phyloP scores from a whole-genome alignment of 768 basidiomycete genomes.

The Russula earlei region DNA sequence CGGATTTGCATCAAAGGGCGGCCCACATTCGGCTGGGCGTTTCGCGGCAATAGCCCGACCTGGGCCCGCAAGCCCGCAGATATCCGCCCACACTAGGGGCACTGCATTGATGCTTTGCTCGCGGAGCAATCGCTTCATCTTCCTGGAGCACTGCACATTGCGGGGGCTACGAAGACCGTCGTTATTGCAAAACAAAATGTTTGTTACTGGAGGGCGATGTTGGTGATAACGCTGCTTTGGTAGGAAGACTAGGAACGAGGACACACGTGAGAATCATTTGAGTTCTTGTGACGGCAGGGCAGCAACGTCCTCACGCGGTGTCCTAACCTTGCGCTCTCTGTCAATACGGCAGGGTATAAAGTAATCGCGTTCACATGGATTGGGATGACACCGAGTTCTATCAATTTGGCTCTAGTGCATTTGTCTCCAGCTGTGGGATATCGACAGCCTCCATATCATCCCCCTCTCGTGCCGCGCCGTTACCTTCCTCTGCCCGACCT shows the following conservation, averaged over 20 bases:
- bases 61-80: too few species aligned
- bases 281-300: too few species aligned
- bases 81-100: too few species aligned
- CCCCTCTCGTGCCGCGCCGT: background rate
- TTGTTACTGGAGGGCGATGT: too few species aligned
- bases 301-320: background rate
- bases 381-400: background rate
- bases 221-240: too few species aligned
- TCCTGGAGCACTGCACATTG: background rate
- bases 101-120: background rate
- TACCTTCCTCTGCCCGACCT: slow-evolving; percentile 6
- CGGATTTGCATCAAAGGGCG: too few species aligned
- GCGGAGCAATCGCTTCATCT: slow-evolving; percentile 5
- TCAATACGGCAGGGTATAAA: background rate
- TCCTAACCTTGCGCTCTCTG: background rate
- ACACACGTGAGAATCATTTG: background rate
- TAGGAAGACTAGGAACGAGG: background rate
- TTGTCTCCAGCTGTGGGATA: background rate
- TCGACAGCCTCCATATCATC: slow-evolving; percentile 24
- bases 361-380: background rate
- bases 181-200: too few species aligned
- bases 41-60: too few species aligned
- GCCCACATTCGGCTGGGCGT: too few species aligned
- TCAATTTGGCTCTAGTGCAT: background rate
- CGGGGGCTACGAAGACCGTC: background rate